phyloP scores from a whole-genome alignment of 352 stramenopile genomes.

The Blastocystis sp. region DNA sequence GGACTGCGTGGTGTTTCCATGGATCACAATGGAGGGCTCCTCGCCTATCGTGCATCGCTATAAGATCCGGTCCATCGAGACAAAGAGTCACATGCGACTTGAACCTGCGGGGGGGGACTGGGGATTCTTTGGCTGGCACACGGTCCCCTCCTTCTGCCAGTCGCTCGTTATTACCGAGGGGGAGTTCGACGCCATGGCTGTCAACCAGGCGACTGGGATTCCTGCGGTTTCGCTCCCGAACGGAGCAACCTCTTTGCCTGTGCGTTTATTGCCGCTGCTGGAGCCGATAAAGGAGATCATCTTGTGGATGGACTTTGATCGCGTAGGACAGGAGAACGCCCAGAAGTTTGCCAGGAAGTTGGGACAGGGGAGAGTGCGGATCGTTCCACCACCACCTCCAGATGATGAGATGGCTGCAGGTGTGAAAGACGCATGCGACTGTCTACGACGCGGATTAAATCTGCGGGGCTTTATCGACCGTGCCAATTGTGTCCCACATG shows the following conservation, averaged over 20 bases:
- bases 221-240: slow-evolving; percentile 89
- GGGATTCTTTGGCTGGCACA: slow-evolving; percentile 98
- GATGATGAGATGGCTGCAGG: slow-evolving; percentile 63
- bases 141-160: slow-evolving; percentile 74
- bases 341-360: slow-evolving; percentile 93
- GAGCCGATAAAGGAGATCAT: slow-evolving; percentile 92
- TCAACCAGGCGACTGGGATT: slow-evolving; percentile 86
- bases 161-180: slow-evolving; percentile 92
- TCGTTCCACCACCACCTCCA: slow-evolving; percentile 59
- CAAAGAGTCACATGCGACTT: slow-evolving; percentile 78
- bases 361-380: slow-evolving; percentile 70
- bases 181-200: slow-evolving; percentile 91
- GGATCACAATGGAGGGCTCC: slow-evolving; percentile 69
- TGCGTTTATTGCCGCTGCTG: slow-evolving; percentile 85
- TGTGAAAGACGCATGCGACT: slow-evolving; percentile 97
- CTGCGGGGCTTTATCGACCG: slow-evolving; percentile 75
- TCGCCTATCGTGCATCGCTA: slow-evolving; percentile 65
- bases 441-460: slow-evolving; percentile 79
- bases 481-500: slow-evolving; percentile 78
- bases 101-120: slow-evolving; percentile 84
- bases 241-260: slow-evolving; percentile 86
- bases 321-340: slow-evolving; percentile 79
- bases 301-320: slow-evolving; percentile 98
- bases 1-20: slow-evolving; percentile 87
- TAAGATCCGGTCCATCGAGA: slow-evolving; percentile 75